These are phyloP conservation scores for Petunia hybrid DNA, from an alignment of 305 asterid genomes.

Conservation along the genomic window DNA sequence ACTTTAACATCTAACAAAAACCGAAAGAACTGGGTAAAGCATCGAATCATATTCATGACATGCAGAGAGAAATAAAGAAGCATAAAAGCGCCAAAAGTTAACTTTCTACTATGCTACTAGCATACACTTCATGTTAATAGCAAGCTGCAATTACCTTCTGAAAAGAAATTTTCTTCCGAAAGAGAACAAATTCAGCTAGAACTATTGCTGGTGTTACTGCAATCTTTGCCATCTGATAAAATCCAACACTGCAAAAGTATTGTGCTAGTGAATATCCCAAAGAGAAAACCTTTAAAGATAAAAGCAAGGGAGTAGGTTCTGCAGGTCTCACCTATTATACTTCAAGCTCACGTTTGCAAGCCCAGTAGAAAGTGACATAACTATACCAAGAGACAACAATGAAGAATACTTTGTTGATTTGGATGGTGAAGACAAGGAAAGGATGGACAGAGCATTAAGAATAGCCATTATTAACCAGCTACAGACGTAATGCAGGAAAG, in stretches of 20 bases:
- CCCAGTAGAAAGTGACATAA: slow-evolving; percentile 99
- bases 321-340: slow-evolving; percentile 77
- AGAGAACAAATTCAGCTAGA: slow-evolving; percentile 80
- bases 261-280: background rate
- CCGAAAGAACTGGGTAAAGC: background rate
- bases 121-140: slow-evolving; percentile 2
- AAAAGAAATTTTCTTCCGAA: slow-evolving; percentile 68
- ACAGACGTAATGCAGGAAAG: slow-evolving; percentile 86
- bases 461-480: slow-evolving; percentile 96
- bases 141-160: slow-evolving; percentile 59
- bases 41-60: background rate
- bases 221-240: slow-evolving; percentile 99
- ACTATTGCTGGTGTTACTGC: slow-evolving; percentile 98
- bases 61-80: background rate
- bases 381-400: slow-evolving; percentile 88
- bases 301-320: slow-evolving; percentile 9
- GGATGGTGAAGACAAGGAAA: slow-evolving; percentile 80
- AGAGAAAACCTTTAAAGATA: slow-evolving; percentile 39
- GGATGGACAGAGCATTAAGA: slow-evolving; percentile 73
- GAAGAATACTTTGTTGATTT: slow-evolving; percentile 77
- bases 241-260: slow-evolving; percentile 78
- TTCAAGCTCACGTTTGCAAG: slow-evolving; percentile 98
- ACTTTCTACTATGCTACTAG: slow-evolving; percentile 18
- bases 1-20: background rate
- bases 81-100: slow-evolving; percentile 17